Percentiles rank a stretch among this genome's conserved stretches.
Conservation (phyloP, 2,329 filamentous ascomycete genomes). For the Cylindrodendrum hubeiense region DNA sequence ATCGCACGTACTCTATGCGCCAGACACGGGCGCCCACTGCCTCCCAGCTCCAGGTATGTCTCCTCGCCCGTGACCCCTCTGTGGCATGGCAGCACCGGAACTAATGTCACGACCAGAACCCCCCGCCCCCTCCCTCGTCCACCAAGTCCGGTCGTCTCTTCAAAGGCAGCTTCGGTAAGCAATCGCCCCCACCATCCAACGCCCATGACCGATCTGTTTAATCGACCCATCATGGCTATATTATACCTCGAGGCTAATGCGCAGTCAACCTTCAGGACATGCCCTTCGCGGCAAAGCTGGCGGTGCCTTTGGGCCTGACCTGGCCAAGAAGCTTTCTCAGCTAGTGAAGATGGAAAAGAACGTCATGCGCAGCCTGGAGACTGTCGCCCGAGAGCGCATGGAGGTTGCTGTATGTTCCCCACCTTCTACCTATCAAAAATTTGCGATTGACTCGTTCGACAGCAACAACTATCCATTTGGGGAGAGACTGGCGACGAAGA, state of each 20-base stretch:
- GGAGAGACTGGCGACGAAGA: slow-evolving; percentile 96
- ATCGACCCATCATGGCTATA: neutral
- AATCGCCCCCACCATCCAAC: slow-evolving; percentile 9
- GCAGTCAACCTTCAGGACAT: slow-evolving; percentile 61
- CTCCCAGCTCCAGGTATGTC: slow-evolving; percentile 73
- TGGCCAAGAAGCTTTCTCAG: slow-evolving; percentile 97
- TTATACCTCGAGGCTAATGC: slow-evolving; percentile 21
- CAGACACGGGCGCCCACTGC: slow-evolving; percentile 95
- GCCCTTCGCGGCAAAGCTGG: slow-evolving; percentile 79
- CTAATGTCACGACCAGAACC: slow-evolving; percentile 73
- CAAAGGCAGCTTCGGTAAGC: slow-evolving; percentile 84
- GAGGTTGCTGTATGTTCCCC: slow-evolving; percentile 86
- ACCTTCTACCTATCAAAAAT: too few relatives aligned
- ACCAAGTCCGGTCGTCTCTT: slow-evolving; percentile 94
- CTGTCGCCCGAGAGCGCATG: slow-evolving; percentile 96
- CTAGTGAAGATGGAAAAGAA: slow-evolving; percentile 99
- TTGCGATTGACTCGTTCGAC: slow-evolving; percentile 29
- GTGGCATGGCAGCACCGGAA: neutral
- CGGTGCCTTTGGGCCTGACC: slow-evolving; percentile 84
- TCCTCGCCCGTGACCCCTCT: neutral
- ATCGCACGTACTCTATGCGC: slow-evolving; percentile 99
- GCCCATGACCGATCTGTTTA: neutral
- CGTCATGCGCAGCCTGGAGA: slow-evolving; percentile 97
- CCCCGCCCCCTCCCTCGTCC: slow-evolving; percentile 89
- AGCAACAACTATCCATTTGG: slow-evolving; percentile 99